Base-by-base conservation (phyloP, 768 basidiomycete genomes). In the Tulasnella sp. region DNA sequence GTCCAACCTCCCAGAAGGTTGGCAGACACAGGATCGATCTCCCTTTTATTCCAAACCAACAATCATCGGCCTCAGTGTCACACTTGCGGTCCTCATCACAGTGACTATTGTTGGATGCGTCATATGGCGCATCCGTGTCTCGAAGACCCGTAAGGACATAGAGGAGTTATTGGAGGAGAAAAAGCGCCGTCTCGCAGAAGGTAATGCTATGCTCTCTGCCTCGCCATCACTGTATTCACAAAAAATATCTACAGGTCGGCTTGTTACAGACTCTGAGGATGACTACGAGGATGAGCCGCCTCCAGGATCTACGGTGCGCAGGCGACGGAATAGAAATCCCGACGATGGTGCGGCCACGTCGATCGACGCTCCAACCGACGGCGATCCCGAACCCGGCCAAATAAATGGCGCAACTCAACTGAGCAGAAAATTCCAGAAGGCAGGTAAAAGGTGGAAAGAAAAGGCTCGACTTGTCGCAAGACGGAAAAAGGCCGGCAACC, bases 61-160 rank as follows among this genome's bases (percentile, higher is more conserved):
- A n/a, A 51, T 51, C 5, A 51, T 51, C 27, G 49, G 40, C n/a
- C 43, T 51, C 37, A 43, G 37, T 5, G 40, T 51, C 5, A 41
- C 37, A 6, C 37, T 51, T 2, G 37, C 49, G 15, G 29, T 28
- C 4, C 24, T 50, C 35, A 50, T 50, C 16, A 42, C 27, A n/a
- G 22, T 50, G 15, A 50, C 48, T 13, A 50, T 50, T 40, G 28
- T 50, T 27, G 16, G 35, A 3, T 50, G 48, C 28, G 48, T 50
- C 9, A 40, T 50, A 20, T 50, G 48, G 48, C n/a, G 48, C 37
- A 28, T 50, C 15, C 16, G 28, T 5, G 48, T 50, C 3, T 37
- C 48, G 22, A 20, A 40, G 16, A 28, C 8, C 16, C 27, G 48
- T 15, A 50, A 33, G 39, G 48, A 50, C 27, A 27, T 25, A 8